Percentiles rank a stretch among this genome's conserved stretches.
phyloP scores from a whole-genome alignment of 805 yeast genomes.

The Ogataea thermomethanolica region DNA sequence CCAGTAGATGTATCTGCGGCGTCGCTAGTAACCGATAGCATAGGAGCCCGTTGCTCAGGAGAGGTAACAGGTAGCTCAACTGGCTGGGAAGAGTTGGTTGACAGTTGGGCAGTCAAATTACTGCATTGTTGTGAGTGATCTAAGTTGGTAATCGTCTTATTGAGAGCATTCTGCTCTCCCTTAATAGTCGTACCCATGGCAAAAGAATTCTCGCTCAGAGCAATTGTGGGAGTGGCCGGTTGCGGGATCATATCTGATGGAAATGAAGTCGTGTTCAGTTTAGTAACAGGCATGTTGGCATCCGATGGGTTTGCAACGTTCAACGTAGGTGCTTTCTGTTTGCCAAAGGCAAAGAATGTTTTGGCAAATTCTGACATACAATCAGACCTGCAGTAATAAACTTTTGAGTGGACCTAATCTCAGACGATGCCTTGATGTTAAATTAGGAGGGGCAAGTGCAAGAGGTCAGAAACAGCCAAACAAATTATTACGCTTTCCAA shows the following conservation, averaged over 20 bases:
- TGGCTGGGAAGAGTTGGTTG: slow-evolving; percentile 18
- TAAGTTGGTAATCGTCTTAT: slow-evolving; percentile 34
- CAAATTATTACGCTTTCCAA: slow-evolving; percentile 6
- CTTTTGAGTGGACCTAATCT: background rate
- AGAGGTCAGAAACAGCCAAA: slow-evolving; percentile 5
- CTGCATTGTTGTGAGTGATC: slow-evolving; percentile 26
- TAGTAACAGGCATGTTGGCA: slow-evolving; percentile 12
- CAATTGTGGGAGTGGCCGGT: slow-evolving; percentile 65
- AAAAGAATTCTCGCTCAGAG: slow-evolving; percentile 56
- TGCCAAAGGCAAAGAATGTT: slow-evolving; percentile 36
- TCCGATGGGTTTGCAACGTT: slow-evolving; percentile 4
- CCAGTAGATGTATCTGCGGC: slow-evolving; percentile 26
- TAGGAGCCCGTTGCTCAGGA: background rate
- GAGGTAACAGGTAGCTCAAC: background rate
- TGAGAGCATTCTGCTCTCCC: slow-evolving; percentile 32
- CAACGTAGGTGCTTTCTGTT: slow-evolving; percentile 15
- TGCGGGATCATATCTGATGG: slow-evolving; percentile 40
- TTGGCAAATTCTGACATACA: slow-evolving; percentile 40
- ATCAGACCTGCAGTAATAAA: background rate
- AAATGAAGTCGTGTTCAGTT: slow-evolving; percentile 19
- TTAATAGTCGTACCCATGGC: slow-evolving; percentile 67
- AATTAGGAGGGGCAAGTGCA: background rate
- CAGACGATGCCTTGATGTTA: background rate
- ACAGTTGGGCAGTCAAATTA: slow-evolving; percentile 24
- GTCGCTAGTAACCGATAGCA: slow-evolving; percentile 19